Conservation (phyloP, 306 rosid species). For the Sicyos edulis region DNA sequence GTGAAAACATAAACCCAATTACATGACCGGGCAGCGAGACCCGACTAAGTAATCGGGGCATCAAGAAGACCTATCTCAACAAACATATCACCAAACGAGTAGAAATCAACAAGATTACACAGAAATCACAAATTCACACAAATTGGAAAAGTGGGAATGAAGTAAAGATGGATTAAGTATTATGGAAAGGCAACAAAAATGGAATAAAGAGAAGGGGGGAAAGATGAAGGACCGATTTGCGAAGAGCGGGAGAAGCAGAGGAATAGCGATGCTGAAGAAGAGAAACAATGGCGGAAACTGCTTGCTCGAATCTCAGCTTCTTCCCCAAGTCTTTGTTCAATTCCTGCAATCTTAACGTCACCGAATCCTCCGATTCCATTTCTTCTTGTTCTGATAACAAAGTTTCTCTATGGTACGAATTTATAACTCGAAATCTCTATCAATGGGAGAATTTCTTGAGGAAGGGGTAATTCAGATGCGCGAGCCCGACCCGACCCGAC, state of each 20-base stretch:
- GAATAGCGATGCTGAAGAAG: constrained; percentile 45
- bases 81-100: neutral
- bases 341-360: constrained; percentile 57
- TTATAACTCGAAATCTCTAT: neutral
- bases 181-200: neutral
- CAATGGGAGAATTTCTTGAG: constrained; percentile 19
- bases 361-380: constrained; percentile 46
- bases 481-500: constrained; percentile 11
- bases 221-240: constrained; percentile 39
- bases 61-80: no score
- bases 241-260: constrained; percentile 63
- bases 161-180: neutral
- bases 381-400: constrained; percentile 16
- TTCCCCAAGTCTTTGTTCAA: constrained; percentile 45
- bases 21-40: no score
- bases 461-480: neutral
- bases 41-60: no score
- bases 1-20: no score
- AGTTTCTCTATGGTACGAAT: neutral
- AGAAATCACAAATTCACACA: neutral
- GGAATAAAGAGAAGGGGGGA: neutral
- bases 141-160: neutral
- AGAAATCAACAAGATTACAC: neutral
- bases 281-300: constrained; percentile 51
- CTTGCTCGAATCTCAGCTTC: constrained; percentile 25